Evolutionary conservation across 179 eudicot species (phyloP).

Genomic region (Beta macrorhiza): DNA sequence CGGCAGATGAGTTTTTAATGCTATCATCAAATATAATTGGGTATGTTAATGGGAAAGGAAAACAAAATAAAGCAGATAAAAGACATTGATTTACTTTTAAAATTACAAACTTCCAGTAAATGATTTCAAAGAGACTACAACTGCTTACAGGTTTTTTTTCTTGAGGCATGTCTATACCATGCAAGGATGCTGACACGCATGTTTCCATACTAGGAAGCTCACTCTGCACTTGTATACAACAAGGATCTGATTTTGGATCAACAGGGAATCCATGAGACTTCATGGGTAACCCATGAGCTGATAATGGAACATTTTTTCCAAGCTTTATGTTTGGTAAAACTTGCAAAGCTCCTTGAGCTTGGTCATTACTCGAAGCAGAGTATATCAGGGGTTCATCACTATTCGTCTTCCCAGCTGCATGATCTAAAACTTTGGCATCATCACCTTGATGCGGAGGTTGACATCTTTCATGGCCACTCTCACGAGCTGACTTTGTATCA

Average conservation of each 20-base stretch:
- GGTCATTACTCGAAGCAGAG: slow-evolving; percentile 30
- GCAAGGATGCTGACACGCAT: slow-evolving; percentile 24
- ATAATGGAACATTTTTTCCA: slow-evolving; percentile 22
- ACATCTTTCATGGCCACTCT: slow-evolving; percentile 25
- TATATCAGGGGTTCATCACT: slow-evolving; percentile 21
- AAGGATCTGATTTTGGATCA: slow-evolving; percentile 29
- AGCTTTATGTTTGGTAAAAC: slow-evolving; percentile 32
- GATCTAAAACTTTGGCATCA: slow-evolving; percentile 16
- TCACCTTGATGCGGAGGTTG: slow-evolving; percentile 28
- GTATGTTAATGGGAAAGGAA: background rate
- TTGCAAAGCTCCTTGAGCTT: slow-evolving; percentile 25
- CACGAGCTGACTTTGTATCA: slow-evolving; percentile 26
- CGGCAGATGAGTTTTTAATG: background rate
- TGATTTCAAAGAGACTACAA: slow-evolving; percentile 9
- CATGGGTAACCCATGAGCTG: slow-evolving; percentile 25
- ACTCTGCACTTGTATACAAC: slow-evolving; percentile 31
- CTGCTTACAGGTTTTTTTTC: slow-evolving; percentile 53
- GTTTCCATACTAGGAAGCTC: slow-evolving; percentile 29
- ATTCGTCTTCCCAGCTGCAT: slow-evolving; percentile 23
- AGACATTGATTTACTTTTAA: background rate
- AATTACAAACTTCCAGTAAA: background rate
- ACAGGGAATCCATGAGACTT: slow-evolving; percentile 32
- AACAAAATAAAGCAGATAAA: background rate
- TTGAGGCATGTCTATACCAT: slow-evolving; percentile 27
- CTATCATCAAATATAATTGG: background rate